phyloP scores from a whole-genome alignment of 768 basidiomycete genomes.

The Lentinula sp. region DNA sequence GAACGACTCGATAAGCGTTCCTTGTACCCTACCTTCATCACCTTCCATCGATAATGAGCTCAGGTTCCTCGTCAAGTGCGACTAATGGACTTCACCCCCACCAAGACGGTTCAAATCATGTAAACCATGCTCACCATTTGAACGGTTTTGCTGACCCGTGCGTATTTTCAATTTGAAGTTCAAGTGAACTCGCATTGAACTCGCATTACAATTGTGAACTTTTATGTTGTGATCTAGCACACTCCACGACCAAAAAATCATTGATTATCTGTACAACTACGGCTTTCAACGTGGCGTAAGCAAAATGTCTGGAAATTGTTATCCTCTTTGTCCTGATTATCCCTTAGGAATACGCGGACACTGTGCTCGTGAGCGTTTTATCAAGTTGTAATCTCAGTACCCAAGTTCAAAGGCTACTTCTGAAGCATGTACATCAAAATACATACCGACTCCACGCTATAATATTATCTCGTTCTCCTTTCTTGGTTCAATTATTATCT shows the following conservation, averaged over 20 bases:
- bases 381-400: background rate
- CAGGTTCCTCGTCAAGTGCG: slow-evolving; percentile 1
- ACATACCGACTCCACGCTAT: slow-evolving; percentile 78
- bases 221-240: slow-evolving; percentile 40
- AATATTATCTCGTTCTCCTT: slow-evolving; percentile 83
- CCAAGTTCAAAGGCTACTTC: background rate
- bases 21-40: background rate
- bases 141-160: slow-evolving; percentile 5
- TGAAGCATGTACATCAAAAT: slow-evolving; percentile 68
- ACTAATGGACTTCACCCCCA: slow-evolving; percentile 1
- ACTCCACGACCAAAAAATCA: slow-evolving; percentile 66
- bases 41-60: slow-evolving; percentile 6
- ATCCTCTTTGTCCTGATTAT: background rate
- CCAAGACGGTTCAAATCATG: background rate
- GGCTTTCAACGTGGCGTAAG: slow-evolving; percentile 81
- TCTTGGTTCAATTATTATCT: slow-evolving; percentile 83
- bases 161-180: background rate
- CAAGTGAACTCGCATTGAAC: background rate
- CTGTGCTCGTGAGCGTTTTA: slow-evolving; percentile 52
- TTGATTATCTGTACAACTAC: slow-evolving; percentile 71
- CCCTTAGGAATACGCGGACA: slow-evolving; percentile 75
- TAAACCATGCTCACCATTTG: background rate
- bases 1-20: background rate
- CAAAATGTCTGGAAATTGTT: slow-evolving; percentile 12
- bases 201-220: background rate